Evolutionary conservation across 345 rosid genomes (phyloP).

Genomic region (Rhodamnia argentea): DNA sequence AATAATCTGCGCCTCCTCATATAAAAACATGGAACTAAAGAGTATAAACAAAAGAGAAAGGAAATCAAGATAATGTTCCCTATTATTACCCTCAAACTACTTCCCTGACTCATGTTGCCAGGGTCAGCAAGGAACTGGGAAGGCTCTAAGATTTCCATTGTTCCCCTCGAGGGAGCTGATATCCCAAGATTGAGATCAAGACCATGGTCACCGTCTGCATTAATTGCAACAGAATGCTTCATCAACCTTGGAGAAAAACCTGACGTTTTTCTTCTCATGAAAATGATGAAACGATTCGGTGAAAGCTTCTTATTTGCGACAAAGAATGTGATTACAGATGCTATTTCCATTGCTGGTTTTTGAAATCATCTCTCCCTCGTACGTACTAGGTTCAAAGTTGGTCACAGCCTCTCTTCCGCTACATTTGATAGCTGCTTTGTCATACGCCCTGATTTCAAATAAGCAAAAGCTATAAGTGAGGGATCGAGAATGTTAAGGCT

Average conservation of each 20-base stretch:
- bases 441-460: slow-evolving; percentile 75
- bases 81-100: neutral
- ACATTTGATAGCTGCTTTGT: slow-evolving; percentile 85
- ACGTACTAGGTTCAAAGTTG: slow-evolving; percentile 72
- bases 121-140: slow-evolving; percentile 23
- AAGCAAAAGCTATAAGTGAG: neutral
- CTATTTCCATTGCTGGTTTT: slow-evolving; percentile 46
- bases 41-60: neutral
- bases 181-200: slow-evolving; percentile 85
- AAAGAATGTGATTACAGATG: neutral
- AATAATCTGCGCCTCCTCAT: neutral
- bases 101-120: neutral
- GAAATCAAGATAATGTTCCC: neutral
- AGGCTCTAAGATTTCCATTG: slow-evolving; percentile 32
- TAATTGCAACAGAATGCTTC: neutral
- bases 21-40: neutral
- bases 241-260: neutral
- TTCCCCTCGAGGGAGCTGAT: slow-evolving; percentile 36
- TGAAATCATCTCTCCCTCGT: slow-evolving; percentile 46
- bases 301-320: neutral
- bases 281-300: neutral
- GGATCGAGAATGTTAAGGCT: neutral
- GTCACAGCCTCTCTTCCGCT: slow-evolving; percentile 94
- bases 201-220: slow-evolving; percentile 32
- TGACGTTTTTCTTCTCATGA: neutral